Evolutionary conservation across 2,329 filamentous ascomycete genomes (phyloP).

Genomic region (Graphilbum ipis-grandicollis): DNA sequence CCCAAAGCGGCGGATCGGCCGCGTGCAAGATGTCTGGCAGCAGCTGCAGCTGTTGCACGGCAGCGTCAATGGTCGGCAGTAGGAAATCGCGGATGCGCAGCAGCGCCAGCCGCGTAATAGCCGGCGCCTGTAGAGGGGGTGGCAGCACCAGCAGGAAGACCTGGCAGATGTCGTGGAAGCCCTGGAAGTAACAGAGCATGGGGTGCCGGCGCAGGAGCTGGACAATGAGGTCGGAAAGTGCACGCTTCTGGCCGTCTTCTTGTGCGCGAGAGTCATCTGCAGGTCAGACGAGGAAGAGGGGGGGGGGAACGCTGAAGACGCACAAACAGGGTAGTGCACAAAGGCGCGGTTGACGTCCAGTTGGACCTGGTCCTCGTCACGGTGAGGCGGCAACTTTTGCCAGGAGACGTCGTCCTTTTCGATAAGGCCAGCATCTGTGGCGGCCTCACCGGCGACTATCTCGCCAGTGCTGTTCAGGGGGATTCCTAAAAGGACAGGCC

Average conservation of each 20-base stretch:
- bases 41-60: conserved; percentile 69
- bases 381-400: conserved; percentile 53
- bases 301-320: neutral
- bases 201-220: conserved; percentile 66
- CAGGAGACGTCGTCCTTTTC: conserved; percentile 22
- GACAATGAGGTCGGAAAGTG: conserved; percentile 66
- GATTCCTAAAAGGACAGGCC: conserved; percentile 41
- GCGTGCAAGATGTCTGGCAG: conserved; percentile 64
- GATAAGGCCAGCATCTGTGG: conserved; percentile 8
- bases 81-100: conserved; percentile 94
- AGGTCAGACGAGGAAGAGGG: neutral
- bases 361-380: conserved; percentile 78
- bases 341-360: conserved; percentile 94
- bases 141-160: conserved; percentile 80
- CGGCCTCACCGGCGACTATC: neutral
- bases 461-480: conserved; percentile 2
- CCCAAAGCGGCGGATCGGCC: conserved; percentile 54
- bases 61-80: conserved; percentile 71
- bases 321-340: conserved; percentile 64
- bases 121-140: conserved; percentile 36
- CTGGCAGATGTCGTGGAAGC: conserved; percentile 96
- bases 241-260: conserved; percentile 50
- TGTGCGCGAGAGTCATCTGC: conserved; percentile 52
- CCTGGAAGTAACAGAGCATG: conserved; percentile 88
- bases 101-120: conserved; percentile 67